Conservation (phyloP, 2,329 filamentous ascomycete species). For the Coniochaeta sp. region DNA sequence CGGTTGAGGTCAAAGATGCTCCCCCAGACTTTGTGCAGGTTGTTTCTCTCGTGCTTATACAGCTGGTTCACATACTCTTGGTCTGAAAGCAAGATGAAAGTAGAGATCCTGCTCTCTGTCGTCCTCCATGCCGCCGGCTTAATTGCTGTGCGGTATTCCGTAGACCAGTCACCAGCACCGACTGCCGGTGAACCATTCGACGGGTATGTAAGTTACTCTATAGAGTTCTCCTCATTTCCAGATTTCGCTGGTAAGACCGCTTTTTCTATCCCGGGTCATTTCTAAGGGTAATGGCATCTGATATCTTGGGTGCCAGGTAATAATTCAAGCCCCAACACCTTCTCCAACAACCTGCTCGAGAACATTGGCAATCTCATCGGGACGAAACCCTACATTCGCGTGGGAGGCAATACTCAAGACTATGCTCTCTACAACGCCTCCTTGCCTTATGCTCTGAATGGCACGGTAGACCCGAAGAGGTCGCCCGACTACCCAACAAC, state of each 20-base stretch:
- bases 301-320: slow-evolving; percentile 43
- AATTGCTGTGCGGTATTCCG: slow-evolving; percentile 8
- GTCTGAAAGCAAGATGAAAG: background rate
- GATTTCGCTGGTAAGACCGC: slow-evolving; percentile 17
- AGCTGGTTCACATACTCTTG: background rate
- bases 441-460: slow-evolving; percentile 41
- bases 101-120: background rate
- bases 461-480: slow-evolving; percentile 38
- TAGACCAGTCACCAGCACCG: slow-evolving; percentile 6
- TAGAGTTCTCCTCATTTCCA: slow-evolving; percentile 31
- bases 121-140: slow-evolving; percentile 2
- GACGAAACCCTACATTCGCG: slow-evolving; percentile 51
- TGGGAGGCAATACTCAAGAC: slow-evolving; percentile 63
- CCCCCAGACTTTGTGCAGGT: background rate
- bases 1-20: background rate
- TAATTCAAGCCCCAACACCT: slow-evolving; percentile 45
- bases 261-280: slow-evolving; percentile 22
- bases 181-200: slow-evolving; percentile 23
- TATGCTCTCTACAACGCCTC: slow-evolving; percentile 51
- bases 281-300: slow-evolving; percentile 44
- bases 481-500: slow-evolving; percentile 54
- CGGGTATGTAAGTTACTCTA: slow-evolving; percentile 31
- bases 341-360: slow-evolving; percentile 51
- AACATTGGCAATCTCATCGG: slow-evolving; percentile 48
- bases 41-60: background rate